Conservation (phyloP, 768 basidiomycete genomes). For the Auriculariales sp. region DNA sequence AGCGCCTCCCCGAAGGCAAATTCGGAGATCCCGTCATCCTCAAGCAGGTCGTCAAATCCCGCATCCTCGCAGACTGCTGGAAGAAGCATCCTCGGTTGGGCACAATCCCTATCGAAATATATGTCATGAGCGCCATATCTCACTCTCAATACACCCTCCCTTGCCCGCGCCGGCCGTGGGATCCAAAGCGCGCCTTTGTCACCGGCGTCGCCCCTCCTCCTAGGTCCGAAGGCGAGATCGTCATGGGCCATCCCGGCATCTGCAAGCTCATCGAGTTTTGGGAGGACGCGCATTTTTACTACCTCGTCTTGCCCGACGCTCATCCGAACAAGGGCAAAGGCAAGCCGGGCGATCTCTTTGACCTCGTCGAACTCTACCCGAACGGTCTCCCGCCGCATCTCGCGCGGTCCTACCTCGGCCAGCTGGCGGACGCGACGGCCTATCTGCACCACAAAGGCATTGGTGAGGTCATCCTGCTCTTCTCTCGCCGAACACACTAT, state of each 20-base stretch:
- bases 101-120: slow-evolving; percentile 96
- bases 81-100: slow-evolving; percentile 91
- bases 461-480: slow-evolving; percentile 32
- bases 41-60: slow-evolving; percentile 96
- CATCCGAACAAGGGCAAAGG: slow-evolving; percentile 35
- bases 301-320: slow-evolving; percentile 68
- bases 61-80: slow-evolving; percentile 98
- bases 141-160: slow-evolving; percentile 70
- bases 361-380: slow-evolving; percentile 82
- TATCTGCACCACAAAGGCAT: slow-evolving; percentile 90
- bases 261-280: slow-evolving; percentile 93
- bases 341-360: slow-evolving; percentile 77
- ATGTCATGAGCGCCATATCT: slow-evolving; percentile 84
- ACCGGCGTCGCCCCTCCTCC: slow-evolving; percentile 11
- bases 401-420: slow-evolving; percentile 76
- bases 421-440: slow-evolving; percentile 79
- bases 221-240: slow-evolving; percentile 45
- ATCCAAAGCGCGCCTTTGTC: slow-evolving; percentile 40
- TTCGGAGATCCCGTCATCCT: slow-evolving; percentile 88
- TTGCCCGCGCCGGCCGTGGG: slow-evolving; percentile 58
- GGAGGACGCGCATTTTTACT: slow-evolving; percentile 92
- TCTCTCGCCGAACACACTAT: too few species aligned
- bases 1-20: slow-evolving; percentile 57
- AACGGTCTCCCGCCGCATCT: slow-evolving; percentile 63
- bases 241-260: slow-evolving; percentile 90